Base-by-base conservation (phyloP, 208 protist genomes). In the Acanthamoeba royreba region DNA sequence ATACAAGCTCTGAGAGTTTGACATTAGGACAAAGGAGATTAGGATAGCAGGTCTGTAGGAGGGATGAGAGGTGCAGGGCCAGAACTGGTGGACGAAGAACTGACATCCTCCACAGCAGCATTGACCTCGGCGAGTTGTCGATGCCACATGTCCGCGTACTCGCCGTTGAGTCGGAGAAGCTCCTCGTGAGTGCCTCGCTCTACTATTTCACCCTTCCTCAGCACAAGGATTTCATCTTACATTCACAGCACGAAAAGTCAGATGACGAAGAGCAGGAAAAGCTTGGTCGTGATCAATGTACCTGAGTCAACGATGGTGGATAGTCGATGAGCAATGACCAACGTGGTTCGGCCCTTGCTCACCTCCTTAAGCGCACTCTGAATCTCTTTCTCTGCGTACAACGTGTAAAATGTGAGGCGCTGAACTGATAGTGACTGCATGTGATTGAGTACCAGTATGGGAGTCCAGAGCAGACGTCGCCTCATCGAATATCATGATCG, bases 401-500 rank as follows among this genome's bases (percentile, higher is more conserved):
- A 4, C 19, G 40, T 43, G 28, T 19, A 25, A 11, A 46, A 40
- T 47, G 35, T n/a, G n/a, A n/a, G n/a, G n/a, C n/a, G n/a, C n/a
- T n/a, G n/a, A n/a, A n/a, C n/a, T n/a, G n/a, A n/a, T n/a, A n/a
- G n/a, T n/a, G n/a, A n/a, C n/a, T n/a, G n/a, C n/a, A n/a, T n/a
- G n/a, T n/a, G n/a, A n/a, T n/a, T n/a, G n/a, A n/a, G 52, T 77
- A 88, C 97, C 97, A 0, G 97, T 98, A 2, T 47, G 47, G 13
- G 95, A 92, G 55, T 98, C 97, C 0, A 98, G 96, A 9, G 95
- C 91, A 33, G 86, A 95, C 0, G 97, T 98, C 15, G 97, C 96
- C 87, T 98, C 97, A 77, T 98, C 97, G 35, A 95, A 94, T 7
- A 98, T 92, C 13, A 98, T 33, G 40, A 98, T 97, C 4, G 95